Evolutionary conservation across 1,139 yeast genomes (phyloP).

Genomic region (Hanseniaspora sp.): DNA sequence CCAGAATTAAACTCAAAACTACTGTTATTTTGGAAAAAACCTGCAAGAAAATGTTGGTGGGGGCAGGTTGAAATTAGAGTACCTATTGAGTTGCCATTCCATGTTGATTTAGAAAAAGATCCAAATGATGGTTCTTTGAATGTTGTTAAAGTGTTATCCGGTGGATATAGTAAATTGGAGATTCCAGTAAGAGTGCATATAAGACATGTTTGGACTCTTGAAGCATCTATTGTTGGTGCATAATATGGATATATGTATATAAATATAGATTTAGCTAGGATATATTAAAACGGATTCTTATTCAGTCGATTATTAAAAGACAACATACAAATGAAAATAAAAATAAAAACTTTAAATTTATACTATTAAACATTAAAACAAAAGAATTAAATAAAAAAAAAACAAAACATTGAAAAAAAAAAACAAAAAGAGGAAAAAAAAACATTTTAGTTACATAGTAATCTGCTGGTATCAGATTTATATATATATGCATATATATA

Average conservation of each 20-base stretch:
- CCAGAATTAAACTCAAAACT: conserved; percentile 46
- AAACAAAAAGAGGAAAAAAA: no score
- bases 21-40: conserved; percentile 89
- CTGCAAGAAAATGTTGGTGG: conserved; percentile 99
- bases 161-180: conserved; percentile 21
- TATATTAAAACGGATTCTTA: background rate
- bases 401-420: no score
- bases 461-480: conserved; percentile 15
- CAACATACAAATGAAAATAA: background rate
- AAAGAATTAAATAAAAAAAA: no score
- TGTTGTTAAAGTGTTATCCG: conserved; percentile 21
- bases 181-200: conserved; percentile 32
- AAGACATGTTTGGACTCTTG: conserved; percentile 37
- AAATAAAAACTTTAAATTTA: background rate
- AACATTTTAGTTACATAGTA: background rate
- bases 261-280: background rate
- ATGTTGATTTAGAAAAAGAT: conserved; percentile 22
- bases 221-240: conserved; percentile 35
- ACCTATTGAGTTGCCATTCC: conserved; percentile 34
- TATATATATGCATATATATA: background rate
- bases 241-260: background rate
- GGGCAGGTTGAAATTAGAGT: conserved; percentile 49
- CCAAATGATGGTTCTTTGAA: conserved; percentile 9
- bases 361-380: background rate
- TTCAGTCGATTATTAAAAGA: no score